Evolutionary conservation across 2,329 filamentous ascomycete species (phyloP), one percentile per base, ranked within the genome.

Genomic region (Arthrobotrys megalospora): DNA sequence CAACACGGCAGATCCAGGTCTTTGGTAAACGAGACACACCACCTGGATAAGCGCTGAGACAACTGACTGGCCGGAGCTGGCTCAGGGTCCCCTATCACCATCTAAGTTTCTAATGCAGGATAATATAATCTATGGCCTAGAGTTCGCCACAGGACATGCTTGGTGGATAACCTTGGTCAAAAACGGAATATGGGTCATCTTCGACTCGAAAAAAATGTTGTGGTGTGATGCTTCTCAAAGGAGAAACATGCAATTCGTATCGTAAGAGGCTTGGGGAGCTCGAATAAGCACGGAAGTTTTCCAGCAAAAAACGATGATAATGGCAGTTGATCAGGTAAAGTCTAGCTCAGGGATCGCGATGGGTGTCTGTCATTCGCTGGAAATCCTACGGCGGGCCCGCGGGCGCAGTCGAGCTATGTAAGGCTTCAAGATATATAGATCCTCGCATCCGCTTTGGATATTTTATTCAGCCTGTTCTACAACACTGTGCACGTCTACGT

Each of bases 1-100:
- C 68, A 72, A 78, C 66, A 72, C 75, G 75, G 75, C 67, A n/a
- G 60, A 78, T 34, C 75, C 75, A 78, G 48, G 60, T 53, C 43
- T 38, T 67, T 67, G 75, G 75, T 78, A 78, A 72, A 78, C 67
- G 67, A 72, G 45, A 63, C 75, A 78, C 73, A 75, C 67, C 70
- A 62, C 52, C 36, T 47, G 19, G 50, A 71, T 75, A 75, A 75
- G 70, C 70, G 70, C 70, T 75, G 52, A 67, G 63, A 70, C 36
- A 43, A 43, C 19, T 63, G 53, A 75, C 62, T 75, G 70, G 70
- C 28, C 70, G 65, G 70, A 60, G n/a, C 62, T 55, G 21, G 43
- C 24, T 75, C 70, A 73, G 62, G 63, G 52, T 67, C 70, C 63
- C 70, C 60, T 50, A 64, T 48, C 41, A 48, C 10, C 12, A 19